Conservation (phyloP, 139 green algal species). For the Chlorella sp. region DNA sequence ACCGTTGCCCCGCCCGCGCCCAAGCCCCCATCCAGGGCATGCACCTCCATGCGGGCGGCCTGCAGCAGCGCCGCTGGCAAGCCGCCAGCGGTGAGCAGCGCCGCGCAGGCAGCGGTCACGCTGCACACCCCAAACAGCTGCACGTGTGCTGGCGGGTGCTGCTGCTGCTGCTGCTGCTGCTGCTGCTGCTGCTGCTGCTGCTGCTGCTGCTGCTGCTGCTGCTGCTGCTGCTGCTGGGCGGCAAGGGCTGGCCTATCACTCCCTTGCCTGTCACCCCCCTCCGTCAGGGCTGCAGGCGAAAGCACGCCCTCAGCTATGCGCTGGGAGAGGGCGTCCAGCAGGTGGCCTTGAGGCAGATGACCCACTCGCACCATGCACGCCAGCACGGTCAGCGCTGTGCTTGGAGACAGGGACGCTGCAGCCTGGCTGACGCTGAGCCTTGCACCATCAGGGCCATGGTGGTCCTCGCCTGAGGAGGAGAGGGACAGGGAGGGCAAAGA, state of each 20-base stretch:
- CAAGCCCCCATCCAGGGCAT: background rate
- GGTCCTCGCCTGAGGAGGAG: background rate
- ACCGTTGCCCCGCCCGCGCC: background rate
- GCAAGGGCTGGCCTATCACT: too few relatives aligned
- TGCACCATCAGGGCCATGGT: background rate
- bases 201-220: too few relatives aligned
- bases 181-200: too few relatives aligned
- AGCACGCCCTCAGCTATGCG: background rate
- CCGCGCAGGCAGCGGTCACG: background rate
- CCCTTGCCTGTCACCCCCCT: too few relatives aligned
- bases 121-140: background rate
- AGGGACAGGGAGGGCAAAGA: too few relatives aligned
- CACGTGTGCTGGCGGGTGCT: too few relatives aligned
- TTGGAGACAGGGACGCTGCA: too few relatives aligned
- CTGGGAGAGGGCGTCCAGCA: background rate
- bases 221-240: too few relatives aligned
- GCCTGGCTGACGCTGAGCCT: too few relatives aligned
- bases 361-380: background rate
- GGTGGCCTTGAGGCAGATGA: background rate
- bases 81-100: background rate
- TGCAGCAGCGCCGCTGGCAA: background rate
- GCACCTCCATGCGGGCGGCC: background rate
- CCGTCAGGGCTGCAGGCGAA: too few relatives aligned
- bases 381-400: too few relatives aligned
- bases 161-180: too few relatives aligned